Percentiles rank a stretch among this genome's conserved stretches.
Evolutionary conservation across 345 rosid species (phyloP).

Genomic region (Excoecaria agallocha): DNA sequence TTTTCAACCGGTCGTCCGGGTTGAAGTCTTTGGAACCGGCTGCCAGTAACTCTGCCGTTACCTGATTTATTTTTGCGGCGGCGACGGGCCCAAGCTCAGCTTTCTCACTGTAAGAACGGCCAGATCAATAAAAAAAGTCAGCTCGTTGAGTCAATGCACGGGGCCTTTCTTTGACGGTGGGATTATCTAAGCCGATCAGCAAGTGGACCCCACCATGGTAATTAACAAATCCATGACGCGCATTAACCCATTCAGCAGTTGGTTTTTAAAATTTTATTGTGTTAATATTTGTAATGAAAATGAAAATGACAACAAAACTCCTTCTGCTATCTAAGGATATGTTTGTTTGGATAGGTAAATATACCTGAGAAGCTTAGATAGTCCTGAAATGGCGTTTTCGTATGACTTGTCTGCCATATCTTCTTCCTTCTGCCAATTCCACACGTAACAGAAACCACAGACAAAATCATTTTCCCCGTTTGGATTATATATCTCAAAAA

Average conservation of each 20-base stretch:
- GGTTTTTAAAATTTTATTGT: no score
- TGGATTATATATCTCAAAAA: not conserved
- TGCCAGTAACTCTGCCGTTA: conserved; percentile 70
- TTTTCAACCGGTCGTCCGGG: conserved; percentile 54
- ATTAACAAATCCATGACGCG: not conserved
- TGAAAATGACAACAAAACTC: not conserved
- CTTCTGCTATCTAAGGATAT: not conserved
- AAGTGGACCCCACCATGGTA: not conserved
- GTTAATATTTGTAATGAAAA: not conserved
- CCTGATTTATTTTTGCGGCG: conserved; percentile 72
- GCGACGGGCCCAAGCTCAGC: conserved; percentile 64
- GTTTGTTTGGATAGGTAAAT: not conserved
- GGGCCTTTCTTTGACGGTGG: conserved; percentile 11
- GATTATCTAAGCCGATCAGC: not conserved
- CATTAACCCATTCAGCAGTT: no score
- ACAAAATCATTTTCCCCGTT: not conserved
- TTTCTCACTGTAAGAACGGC: conserved; percentile 48
- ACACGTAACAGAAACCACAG: not conserved
- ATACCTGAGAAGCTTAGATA: conserved; percentile 82
- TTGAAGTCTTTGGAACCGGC: conserved; percentile 40
- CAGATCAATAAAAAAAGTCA: not conserved
- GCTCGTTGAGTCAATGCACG: not conserved
- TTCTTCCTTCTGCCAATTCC: conserved; percentile 16
- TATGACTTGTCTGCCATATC: conserved; percentile 62
- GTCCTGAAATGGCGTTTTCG: conserved; percentile 74